Evolutionary conservation across 1,284 basidiomycete genomes (phyloP).

Genomic region (Takashimella koratensis): DNA sequence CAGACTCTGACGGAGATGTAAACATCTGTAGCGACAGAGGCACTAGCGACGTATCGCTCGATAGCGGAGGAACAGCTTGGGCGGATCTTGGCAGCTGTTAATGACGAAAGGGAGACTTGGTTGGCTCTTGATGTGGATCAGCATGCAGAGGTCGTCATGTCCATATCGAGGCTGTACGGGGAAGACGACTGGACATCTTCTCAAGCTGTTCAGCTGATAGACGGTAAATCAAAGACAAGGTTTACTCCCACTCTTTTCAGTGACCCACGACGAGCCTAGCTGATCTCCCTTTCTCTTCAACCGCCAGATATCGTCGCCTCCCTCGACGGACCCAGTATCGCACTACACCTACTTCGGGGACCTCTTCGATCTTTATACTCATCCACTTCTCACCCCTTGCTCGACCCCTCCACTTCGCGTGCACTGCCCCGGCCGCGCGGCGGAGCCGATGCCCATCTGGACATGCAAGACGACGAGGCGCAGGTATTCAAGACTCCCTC

Average conservation of each 20-base stretch:
- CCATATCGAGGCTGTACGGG: conserved; percentile 28
- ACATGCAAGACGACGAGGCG: conserved; percentile 28
- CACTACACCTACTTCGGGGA: conserved; percentile 18
- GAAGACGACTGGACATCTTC: conserved; percentile 29
- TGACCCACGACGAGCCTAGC: too few relatives aligned
- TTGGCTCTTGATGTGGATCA: conserved; percentile 17
- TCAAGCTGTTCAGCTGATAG: conserved; percentile 13
- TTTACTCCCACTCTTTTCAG: too few relatives aligned
- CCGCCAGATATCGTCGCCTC: conserved; percentile 8
- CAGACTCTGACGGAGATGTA: background rate
- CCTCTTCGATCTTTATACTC: conserved; percentile 25
- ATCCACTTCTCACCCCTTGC: conserved; percentile 30
- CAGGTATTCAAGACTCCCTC: conserved; percentile 30
- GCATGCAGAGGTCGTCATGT: conserved; percentile 19
- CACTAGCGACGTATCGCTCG: conserved; percentile 9
- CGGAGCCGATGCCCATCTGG: conserved; percentile 25
- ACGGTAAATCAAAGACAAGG: conserved; percentile 30
- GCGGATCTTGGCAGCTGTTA: background rate
- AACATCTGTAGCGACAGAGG: conserved; percentile 9
- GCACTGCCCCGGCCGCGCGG: conserved; percentile 26
- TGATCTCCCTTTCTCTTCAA: background rate
- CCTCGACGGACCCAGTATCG: conserved; percentile 6
- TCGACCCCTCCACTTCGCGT: conserved; percentile 22
- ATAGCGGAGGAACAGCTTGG: background rate
- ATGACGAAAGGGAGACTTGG: conserved; percentile 11